Conservation (phyloP, 1,139 yeast species). For the Candida buenavistaensis region DNA sequence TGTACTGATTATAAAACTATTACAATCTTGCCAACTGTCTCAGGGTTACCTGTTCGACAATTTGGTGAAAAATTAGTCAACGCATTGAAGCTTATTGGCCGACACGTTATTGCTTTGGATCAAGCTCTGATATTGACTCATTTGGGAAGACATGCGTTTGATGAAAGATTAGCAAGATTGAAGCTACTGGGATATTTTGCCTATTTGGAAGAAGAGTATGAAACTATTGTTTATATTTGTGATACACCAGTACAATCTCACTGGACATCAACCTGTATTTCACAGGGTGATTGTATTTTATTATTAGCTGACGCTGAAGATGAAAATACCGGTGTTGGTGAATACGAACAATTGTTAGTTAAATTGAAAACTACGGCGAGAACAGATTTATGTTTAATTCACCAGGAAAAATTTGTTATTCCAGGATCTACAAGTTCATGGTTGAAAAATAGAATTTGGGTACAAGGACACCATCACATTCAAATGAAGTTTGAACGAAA, state of each 20-base stretch:
- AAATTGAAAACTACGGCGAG: constrained; percentile 83
- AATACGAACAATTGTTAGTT: constrained; percentile 74
- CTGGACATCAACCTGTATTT: constrained; percentile 91
- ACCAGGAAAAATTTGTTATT: constrained; percentile 76
- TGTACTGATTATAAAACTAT: constrained; percentile 71
- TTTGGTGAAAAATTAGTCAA: constrained; percentile 73
- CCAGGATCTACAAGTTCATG: constrained; percentile 86
- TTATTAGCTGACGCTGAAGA: constrained; percentile 68
- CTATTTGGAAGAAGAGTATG: constrained; percentile 84
- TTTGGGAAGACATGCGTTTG: constrained; percentile 91
- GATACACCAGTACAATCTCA: constrained; percentile 80
- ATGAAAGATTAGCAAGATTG: constrained; percentile 72
- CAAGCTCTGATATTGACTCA: constrained; percentile 80
- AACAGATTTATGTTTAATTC: constrained; percentile 82
- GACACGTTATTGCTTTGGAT: constrained; percentile 73
- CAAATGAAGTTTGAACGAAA: constrained; percentile 49
- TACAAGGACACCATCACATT: constrained; percentile 89
- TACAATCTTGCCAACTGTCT: constrained; percentile 76
- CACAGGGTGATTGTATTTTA: constrained; percentile 90
- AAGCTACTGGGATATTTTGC: constrained; percentile 89
- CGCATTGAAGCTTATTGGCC: constrained; percentile 72
- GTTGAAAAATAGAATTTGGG: constrained; percentile 87
- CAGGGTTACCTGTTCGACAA: constrained; percentile 80
- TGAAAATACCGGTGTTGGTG: constrained; percentile 76
- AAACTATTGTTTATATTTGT: constrained; percentile 83